These are phyloP conservation scores for Orbilia quercus DNA, from an alignment of 2,329 filamentous ascomycete genomes.

Conservation along the genomic window DNA sequence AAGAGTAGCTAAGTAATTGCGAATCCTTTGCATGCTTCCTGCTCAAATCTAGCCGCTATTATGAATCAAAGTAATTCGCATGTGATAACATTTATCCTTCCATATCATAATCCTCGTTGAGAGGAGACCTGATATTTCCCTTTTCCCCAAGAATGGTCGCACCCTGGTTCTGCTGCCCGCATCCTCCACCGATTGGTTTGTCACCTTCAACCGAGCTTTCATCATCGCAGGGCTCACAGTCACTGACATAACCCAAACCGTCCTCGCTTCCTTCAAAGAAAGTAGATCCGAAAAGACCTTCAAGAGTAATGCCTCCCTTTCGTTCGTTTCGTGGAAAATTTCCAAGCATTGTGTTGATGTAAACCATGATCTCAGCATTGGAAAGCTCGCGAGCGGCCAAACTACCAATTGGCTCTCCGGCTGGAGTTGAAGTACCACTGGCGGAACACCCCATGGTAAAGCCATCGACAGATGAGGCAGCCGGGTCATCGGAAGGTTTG, in stretches of 20 bases:
- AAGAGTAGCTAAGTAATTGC: too few species aligned
- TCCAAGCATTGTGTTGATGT: conserved; percentile 47
- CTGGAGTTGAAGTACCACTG: conserved; percentile 39
- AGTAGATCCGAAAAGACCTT: conserved; percentile 8
- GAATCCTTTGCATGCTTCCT: background rate
- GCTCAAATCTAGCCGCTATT: background rate
- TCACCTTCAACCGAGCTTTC: background rate
- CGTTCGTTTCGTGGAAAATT: conserved; percentile 9
- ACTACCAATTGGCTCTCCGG: conserved; percentile 2
- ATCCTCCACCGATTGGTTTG: background rate
- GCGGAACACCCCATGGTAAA: background rate
- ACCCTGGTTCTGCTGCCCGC: background rate
- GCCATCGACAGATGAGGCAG: background rate
- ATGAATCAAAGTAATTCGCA: background rate
- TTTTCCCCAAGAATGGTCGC: conserved; percentile 1
- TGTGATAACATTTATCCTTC: background rate
- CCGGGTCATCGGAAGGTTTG: background rate
- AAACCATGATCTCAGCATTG: conserved; percentile 47
- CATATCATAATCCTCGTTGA: conserved; percentile 28
- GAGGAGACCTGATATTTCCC: background rate
- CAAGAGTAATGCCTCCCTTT: conserved; percentile 10
- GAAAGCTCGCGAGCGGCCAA: conserved; percentile 24
- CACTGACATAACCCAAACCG: conserved; percentile 40
- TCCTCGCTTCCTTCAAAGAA: conserved; percentile 9
- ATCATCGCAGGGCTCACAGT: conserved; percentile 35